These are phyloP conservation scores for Candida sanyiensis DNA, from an alignment of 805 yeast genomes.

Conservation along the genomic window DNA sequence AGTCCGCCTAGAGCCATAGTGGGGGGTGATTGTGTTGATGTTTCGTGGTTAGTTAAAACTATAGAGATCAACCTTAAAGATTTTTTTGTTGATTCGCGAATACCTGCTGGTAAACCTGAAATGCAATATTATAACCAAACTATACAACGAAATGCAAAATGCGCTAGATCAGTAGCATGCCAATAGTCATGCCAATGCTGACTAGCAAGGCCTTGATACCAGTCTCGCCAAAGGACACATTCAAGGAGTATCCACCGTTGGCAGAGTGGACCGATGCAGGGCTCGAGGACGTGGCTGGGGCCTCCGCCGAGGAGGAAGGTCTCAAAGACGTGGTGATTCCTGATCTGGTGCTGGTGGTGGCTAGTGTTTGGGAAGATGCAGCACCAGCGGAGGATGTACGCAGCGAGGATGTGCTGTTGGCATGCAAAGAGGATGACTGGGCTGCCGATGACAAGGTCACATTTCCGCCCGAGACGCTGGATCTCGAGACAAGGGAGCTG, in stretches of 20 bases:
- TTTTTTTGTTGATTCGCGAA: no score
- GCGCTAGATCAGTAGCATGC: conserved; percentile 7
- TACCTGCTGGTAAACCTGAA: no score
- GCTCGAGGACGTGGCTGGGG: conserved; percentile 17
- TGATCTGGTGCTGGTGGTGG: conserved; percentile 14
- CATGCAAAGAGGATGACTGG: not conserved
- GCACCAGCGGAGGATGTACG: not conserved
- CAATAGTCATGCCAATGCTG: conserved; percentile 7
- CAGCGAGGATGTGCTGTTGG: not conserved
- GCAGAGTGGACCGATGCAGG: conserved; percentile 13
- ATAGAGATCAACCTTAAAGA: no score
- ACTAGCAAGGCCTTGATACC: conserved; percentile 12
- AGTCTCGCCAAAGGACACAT: conserved; percentile 3
- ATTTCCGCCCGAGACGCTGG: conserved; percentile 11
- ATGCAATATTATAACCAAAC: no score
- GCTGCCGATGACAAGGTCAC: not conserved
- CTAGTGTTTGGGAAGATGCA: conserved; percentile 7
- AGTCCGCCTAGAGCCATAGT: conserved; percentile 24
- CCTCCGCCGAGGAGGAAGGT: not conserved
- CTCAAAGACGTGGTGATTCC: conserved; percentile 6
- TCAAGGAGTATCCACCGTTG: conserved; percentile 8
- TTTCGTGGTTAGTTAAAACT: no score
- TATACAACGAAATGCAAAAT: no score
- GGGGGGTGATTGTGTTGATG: not conserved
- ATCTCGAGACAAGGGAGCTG: conserved; percentile 4